Conservation (phyloP, 805 yeast genomes). For the Yarrowia osloensis region DNA sequence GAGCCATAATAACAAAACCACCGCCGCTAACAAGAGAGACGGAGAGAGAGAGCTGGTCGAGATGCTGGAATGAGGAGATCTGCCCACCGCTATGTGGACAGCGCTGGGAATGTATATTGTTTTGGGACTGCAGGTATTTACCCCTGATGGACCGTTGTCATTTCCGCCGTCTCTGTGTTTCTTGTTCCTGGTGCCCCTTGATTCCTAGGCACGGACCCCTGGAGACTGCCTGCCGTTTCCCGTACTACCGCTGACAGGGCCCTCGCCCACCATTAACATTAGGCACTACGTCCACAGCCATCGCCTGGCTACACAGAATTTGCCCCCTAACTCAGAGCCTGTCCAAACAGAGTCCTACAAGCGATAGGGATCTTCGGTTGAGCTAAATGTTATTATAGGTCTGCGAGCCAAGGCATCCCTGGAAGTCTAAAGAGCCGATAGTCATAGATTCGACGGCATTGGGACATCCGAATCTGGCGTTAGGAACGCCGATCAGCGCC, state of each 20-base stretch:
- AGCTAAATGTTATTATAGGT: background rate
- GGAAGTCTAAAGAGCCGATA: background rate
- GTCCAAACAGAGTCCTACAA: constrained; percentile 11
- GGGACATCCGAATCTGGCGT: constrained; percentile 9
- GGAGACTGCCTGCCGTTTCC: background rate
- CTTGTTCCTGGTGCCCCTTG: constrained; percentile 10
- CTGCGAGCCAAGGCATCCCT: constrained; percentile 26
- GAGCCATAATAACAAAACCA: background rate
- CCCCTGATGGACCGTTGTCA: background rate
- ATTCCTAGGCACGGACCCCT: background rate
- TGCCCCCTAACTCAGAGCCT: constrained; percentile 26
- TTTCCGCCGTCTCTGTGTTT: background rate
- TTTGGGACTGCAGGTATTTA: background rate
- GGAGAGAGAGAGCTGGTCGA: background rate
- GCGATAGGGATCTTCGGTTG: constrained; percentile 4
- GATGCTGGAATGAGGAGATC: constrained; percentile 12
- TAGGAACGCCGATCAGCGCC: constrained; percentile 22
- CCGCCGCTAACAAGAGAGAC: background rate
- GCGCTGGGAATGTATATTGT: background rate
- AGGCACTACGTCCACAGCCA: background rate
- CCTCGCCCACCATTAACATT: background rate
- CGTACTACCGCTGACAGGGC: constrained; percentile 6
- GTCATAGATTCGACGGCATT: constrained; percentile 17
- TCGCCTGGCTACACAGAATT: background rate
- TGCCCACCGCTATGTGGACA: background rate